Base-by-base conservation (phyloP, 2,329 filamentous ascomycete species). In the Botrytis sinoallii region DNA sequence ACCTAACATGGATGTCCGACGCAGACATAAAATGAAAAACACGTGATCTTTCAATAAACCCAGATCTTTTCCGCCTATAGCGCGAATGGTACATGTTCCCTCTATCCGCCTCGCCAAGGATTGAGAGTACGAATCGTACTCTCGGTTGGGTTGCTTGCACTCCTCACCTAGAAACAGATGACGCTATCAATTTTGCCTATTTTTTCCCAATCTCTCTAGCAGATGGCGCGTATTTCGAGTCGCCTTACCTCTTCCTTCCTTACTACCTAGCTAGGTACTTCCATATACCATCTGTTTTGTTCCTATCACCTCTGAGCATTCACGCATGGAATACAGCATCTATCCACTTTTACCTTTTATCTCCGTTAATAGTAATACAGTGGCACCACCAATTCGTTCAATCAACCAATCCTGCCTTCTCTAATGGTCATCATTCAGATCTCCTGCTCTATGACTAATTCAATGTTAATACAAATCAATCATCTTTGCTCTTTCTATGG, bases 361-460 rank as follows among this genome's bases (percentile, higher is more conserved):
- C 48, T 69, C 38, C 66, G 25, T 68, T 57, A 18, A 57, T 57
- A 18, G 48, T 57, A 25, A 32, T 22, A 68, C 48, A 68, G n/a
- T n/a, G 32, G 18, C 8, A 68, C 66, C 48, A 44, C 66, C 66
- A 32, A 20, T 32, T 10, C 10, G 29, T 57, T 32, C n/a, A 42
- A 42, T 44, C 66, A 18, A 44, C 66, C 66, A 69, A 69, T 69
- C 66, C 66, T 25, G 12, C n/a, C n/a, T 57, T 32, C 38, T 57
- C 48, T 69, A 69, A 57, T 32, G 48, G 66, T 69, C 66, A 68
- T 57, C 66, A 69, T 57, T 42, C 52, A 32, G 18, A 32, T 57
- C 48, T 59, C 35, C 44, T 69, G 66, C 66, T 44, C 38, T 44
- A 69, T 69, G 48, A 69, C 66, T 57, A 69, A 57, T 57, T 59